Percentiles rank a stretch among this genome's conserved stretches.
Conservation (phyloP, 2,329 filamentous ascomycete species). For the Ophiocordyceps camponoti-floridani region DNA sequence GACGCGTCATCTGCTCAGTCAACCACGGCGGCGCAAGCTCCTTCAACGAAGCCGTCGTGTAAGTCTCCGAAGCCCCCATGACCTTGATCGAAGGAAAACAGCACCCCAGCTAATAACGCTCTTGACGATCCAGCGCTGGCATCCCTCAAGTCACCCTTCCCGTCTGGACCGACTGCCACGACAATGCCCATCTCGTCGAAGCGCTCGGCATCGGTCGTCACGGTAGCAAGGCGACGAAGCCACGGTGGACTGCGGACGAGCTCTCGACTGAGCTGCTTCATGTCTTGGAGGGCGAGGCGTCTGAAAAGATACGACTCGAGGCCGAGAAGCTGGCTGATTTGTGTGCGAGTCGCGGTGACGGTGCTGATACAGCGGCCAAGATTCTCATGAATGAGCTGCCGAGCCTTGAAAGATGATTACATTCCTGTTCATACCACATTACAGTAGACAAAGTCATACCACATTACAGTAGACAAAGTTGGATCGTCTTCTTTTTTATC, state of each 20-base stretch:
- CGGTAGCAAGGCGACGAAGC: conserved; percentile 7
- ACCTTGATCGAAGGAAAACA: not conserved
- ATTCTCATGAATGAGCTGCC: not conserved
- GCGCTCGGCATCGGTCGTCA: conserved; percentile 21
- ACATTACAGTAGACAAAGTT: too few species aligned
- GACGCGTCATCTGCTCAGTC: conserved; percentile 19
- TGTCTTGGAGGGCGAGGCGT: conserved; percentile 4
- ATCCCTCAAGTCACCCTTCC: conserved; percentile 26
- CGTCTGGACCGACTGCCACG: conserved; percentile 26
- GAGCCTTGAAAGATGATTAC: not conserved
- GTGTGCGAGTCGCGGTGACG: not conserved
- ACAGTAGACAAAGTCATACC: too few species aligned
- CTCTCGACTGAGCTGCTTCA: conserved; percentile 5
- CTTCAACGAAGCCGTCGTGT: conserved; percentile 18
- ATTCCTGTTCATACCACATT: too few species aligned
- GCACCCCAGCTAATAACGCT: not conserved
- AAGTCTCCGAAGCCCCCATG: conserved; percentile 2
- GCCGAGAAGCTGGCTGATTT: not conserved
- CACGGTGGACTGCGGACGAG: conserved; percentile 8
- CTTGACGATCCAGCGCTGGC: conserved; percentile 14
- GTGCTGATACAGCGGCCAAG: not conserved
- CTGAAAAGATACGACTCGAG: not conserved
- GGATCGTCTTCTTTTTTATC: too few species aligned
- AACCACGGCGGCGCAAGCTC: conserved; percentile 30
- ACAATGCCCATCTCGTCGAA: conserved; percentile 25